Evolutionary conservation across 768 basidiomycete species (phyloP).

Genomic region (Hygrophoropsis aurantiaca): DNA sequence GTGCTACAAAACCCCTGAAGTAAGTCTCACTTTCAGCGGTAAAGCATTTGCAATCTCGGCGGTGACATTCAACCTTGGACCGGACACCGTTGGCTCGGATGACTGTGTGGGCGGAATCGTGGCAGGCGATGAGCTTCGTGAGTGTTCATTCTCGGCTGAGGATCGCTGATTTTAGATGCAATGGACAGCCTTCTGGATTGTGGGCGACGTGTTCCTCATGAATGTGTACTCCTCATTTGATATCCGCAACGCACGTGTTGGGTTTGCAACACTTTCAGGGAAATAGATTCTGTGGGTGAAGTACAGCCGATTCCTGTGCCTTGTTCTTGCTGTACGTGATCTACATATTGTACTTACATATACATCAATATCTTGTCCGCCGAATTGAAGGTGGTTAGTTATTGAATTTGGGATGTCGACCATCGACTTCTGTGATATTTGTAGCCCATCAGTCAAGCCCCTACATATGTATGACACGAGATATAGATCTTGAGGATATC

Average conservation of each 20-base stretch:
- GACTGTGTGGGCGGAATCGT: conserved; percentile 30
- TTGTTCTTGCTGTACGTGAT: too few relatives aligned
- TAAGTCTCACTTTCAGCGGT: conserved; percentile 35
- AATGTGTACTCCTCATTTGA: conserved; percentile 44
- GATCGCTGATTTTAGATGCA: neutral
- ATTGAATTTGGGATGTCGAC: too few relatives aligned
- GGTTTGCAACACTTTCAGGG: too few relatives aligned
- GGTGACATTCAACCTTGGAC: conserved; percentile 37
- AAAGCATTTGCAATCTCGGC: conserved; percentile 29
- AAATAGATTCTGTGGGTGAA: too few relatives aligned
- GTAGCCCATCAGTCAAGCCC: too few relatives aligned
- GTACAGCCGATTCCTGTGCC: too few relatives aligned
- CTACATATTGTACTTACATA: too few relatives aligned
- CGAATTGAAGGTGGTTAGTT: too few relatives aligned
- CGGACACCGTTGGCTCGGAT: conserved; percentile 13
- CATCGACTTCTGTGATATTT: too few relatives aligned
- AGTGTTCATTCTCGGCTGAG: neutral
- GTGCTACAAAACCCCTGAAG: conserved; percentile 21
- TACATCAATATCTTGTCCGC: too few relatives aligned
- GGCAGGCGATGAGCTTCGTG: conserved; percentile 8
- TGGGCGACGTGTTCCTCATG: conserved; percentile 40
- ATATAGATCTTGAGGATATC: too few relatives aligned
- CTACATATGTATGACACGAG: too few relatives aligned
- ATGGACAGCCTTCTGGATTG: conserved; percentile 24
- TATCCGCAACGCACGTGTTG: conserved; percentile 31